Conservation (phyloP, 257 asterid genomes). For the Gentiana dahurica region DNA sequence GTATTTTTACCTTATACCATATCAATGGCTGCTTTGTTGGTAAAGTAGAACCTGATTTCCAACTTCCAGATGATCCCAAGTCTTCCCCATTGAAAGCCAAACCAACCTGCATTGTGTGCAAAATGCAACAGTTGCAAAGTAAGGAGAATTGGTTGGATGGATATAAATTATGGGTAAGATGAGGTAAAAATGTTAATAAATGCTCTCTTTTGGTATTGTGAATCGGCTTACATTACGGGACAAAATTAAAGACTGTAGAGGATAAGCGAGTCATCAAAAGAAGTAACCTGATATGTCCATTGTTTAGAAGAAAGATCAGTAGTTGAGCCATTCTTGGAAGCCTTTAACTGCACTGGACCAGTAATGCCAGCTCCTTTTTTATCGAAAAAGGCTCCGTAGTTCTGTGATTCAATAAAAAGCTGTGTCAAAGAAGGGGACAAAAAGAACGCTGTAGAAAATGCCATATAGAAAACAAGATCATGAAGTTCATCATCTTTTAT, state of each 20-base stretch:
- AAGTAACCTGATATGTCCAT: constrained; percentile 75
- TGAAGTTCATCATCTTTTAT: too few relatives aligned
- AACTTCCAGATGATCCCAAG: constrained; percentile 48
- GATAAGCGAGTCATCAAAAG: background rate
- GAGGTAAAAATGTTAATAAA: too few relatives aligned
- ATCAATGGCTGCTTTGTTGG: constrained; percentile 71
- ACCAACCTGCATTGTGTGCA: constrained; percentile 51
- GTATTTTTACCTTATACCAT: constrained; percentile 76
- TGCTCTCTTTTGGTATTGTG: too few relatives aligned
- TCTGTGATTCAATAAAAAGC: constrained; percentile 25
- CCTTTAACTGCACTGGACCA: constrained; percentile 60
- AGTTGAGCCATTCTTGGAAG: constrained; percentile 31
- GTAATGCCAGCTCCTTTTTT: constrained; percentile 51
- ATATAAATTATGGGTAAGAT: too few relatives aligned
- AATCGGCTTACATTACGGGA: too few relatives aligned
- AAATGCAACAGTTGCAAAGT: background rate
- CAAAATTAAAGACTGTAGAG: too few relatives aligned
- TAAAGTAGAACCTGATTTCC: constrained; percentile 48
- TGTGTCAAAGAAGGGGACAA: constrained; percentile 8
- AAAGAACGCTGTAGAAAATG: too few relatives aligned
- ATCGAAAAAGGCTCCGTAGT: constrained; percentile 65
- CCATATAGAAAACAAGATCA: too few relatives aligned
- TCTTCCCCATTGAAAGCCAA: constrained; percentile 54
- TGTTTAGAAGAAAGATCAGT: constrained; percentile 46
- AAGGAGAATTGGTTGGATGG: too few relatives aligned